A percentile compares a stretch with the other conserved stretches of the same genome.
Conservation (phyloP, 2,329 filamentous ascomycete species). For the Colletotrichum sp. region DNA sequence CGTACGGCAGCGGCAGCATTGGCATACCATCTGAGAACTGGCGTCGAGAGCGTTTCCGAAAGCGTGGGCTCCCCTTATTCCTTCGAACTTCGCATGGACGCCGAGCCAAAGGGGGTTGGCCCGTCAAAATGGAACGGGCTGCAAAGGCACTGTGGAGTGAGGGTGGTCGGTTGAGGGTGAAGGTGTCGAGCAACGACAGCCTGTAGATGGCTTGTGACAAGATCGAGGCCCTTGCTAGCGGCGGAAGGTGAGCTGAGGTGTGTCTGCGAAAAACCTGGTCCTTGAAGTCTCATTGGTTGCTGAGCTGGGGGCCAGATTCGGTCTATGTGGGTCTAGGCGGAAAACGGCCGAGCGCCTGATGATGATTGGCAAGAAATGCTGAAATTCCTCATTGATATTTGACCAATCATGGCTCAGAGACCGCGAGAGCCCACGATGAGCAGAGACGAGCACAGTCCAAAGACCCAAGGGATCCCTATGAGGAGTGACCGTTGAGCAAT, state of each 20-base stretch:
- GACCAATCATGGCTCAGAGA: conserved; percentile 2
- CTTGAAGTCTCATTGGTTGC: conserved; percentile 35
- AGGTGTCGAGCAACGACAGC: conserved; percentile 32
- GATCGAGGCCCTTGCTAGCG: conserved; percentile 28
- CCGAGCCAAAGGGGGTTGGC: not conserved
- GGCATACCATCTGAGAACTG: not conserved
- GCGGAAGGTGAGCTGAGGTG: conserved; percentile 37
- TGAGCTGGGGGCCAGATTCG: conserved; percentile 20
- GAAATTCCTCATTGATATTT: not conserved
- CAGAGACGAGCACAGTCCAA: not conserved
- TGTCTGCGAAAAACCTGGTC: conserved; percentile 32
- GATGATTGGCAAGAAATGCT: conserved; percentile 21
- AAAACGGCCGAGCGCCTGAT: not conserved
- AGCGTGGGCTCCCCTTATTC: conserved; percentile 1
- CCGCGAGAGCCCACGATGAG: not conserved
- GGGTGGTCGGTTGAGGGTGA: conserved; percentile 30
- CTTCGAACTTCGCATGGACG: conserved; percentile 11
- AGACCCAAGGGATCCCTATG: not conserved
- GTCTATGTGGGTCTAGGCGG: conserved; percentile 4
- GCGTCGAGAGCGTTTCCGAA: conserved; percentile 2
- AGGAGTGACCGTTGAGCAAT: not conserved
- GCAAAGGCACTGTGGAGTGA: conserved; percentile 1
- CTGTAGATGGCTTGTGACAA: conserved; percentile 33
- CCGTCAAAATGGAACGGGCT: conserved; percentile 6
- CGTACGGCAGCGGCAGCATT: conserved; percentile 1